A percentile compares a stretch with the other conserved stretches of the same genome.
Conservation (phyloP, 2,329 filamentous ascomycete genomes). For the Neonectria coccinea region DNA sequence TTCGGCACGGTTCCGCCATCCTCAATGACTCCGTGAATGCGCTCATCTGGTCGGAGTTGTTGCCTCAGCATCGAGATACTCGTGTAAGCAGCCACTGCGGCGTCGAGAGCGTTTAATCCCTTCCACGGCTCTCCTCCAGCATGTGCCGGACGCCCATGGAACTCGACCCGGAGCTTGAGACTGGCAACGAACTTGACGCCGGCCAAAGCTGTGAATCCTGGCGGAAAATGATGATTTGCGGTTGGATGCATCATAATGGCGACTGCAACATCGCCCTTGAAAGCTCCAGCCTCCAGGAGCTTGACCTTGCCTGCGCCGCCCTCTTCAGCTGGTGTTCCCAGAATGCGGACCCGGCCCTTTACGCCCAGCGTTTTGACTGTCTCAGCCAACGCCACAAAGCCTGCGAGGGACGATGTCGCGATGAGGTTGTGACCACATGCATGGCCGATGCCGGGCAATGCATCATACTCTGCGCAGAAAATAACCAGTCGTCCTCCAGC, state of each 20-base stretch:
- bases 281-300: constrained; percentile 47
- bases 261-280: constrained; percentile 41
- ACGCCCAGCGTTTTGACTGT: constrained; percentile 47
- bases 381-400: constrained; percentile 54
- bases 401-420: constrained; percentile 54
- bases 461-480: constrained; percentile 62
- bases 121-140: constrained; percentile 53
- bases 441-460: constrained; percentile 59
- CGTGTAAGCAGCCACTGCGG: constrained; percentile 51
- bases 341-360: constrained; percentile 53
- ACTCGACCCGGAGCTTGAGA: constrained; percentile 49
- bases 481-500: constrained; percentile 55
- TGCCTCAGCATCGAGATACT: constrained; percentile 53
- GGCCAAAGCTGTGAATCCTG: constrained; percentile 30
- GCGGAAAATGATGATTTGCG: constrained; percentile 14
- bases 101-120: constrained; percentile 54
- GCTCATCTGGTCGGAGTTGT: constrained; percentile 52
- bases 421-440: constrained; percentile 61
- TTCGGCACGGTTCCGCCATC: constrained; percentile 54
- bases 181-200: constrained; percentile 49
- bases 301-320: constrained; percentile 55
- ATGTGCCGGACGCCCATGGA: constrained; percentile 51
- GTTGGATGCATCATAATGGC: constrained; percentile 48
- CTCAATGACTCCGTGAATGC: constrained; percentile 53
- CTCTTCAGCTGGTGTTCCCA: constrained; percentile 59